These are phyloP conservation scores for Russula sp. DNA, from an alignment of 768 basidiomycete species.

Conservation along the genomic window DNA sequence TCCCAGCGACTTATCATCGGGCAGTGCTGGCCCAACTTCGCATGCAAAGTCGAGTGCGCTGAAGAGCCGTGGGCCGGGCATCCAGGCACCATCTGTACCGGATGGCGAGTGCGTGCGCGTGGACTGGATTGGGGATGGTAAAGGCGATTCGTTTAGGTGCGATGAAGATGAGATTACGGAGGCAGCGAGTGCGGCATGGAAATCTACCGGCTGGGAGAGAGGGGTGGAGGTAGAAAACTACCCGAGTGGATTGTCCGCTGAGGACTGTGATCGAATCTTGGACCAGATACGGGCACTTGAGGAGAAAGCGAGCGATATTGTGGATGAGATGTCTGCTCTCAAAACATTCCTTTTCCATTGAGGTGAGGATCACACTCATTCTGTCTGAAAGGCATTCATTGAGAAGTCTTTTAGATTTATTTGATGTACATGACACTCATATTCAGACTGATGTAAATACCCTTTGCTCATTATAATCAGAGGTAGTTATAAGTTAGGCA, in stretches of 20 bases:
- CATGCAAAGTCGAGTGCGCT: slow-evolving; percentile 18
- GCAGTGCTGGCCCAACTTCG: slow-evolving; percentile 17
- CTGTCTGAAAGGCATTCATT: background rate
- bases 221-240: slow-evolving; percentile 17
- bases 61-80: slow-evolving; percentile 22
- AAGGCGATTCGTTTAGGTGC: slow-evolving; percentile 25
- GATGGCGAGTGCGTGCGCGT: slow-evolving; percentile 24
- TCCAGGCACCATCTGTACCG: background rate
- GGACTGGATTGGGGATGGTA: slow-evolving; percentile 22
- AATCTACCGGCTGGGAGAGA: slow-evolving; percentile 11
- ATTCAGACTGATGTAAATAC: too few species aligned
- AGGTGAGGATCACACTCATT: slow-evolving; percentile 6
- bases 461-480: too few species aligned
- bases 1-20: background rate
- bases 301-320: slow-evolving; percentile 27
- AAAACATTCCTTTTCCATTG: slow-evolving; percentile 26
- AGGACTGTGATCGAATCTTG: slow-evolving; percentile 23
- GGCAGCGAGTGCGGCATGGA: slow-evolving; percentile 22
- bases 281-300: slow-evolving; percentile 24
- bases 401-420: slow-evolving; percentile 1
- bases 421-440: slow-evolving; percentile 23
- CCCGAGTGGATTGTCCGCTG: slow-evolving; percentile 17
- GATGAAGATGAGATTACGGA: slow-evolving; percentile 28
- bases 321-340: slow-evolving; percentile 27
- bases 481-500: too few species aligned